A percentile compares a stretch with the other conserved stretches of the same genome.
Conservation (phyloP, 345 rosid species). For the Erodium maritimum region DNA sequence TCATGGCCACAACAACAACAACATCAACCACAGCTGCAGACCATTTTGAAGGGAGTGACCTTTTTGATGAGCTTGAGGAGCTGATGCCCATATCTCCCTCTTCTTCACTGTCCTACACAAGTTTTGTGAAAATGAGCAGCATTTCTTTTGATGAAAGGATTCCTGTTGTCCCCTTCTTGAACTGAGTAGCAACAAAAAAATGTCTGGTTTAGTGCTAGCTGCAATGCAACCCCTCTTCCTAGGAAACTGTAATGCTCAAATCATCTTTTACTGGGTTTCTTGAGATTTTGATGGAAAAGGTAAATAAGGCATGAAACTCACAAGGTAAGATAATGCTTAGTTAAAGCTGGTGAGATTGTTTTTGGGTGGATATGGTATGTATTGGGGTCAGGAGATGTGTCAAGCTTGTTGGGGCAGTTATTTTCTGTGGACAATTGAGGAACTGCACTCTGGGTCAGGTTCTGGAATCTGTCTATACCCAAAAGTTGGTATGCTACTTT, state of each 20-base stretch:
- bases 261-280: too few relatives aligned
- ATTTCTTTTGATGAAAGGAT: slow-evolving; percentile 47
- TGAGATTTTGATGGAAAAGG: too few relatives aligned
- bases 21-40: slow-evolving; percentile 3
- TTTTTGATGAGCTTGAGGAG: slow-evolving; percentile 72
- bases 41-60: slow-evolving; percentile 38
- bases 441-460: slow-evolving; percentile 1
- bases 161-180: slow-evolving; percentile 46
- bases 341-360: not conserved
- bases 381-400: slow-evolving; percentile 2
- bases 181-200: slow-evolving; percentile 2
- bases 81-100: slow-evolving; percentile 21
- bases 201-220: slow-evolving; percentile 1
- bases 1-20: slow-evolving; percentile 4
- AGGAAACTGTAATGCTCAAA: too few relatives aligned
- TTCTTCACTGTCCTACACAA: slow-evolving; percentile 30
- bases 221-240: too few relatives aligned
- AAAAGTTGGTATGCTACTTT: slow-evolving; percentile 1
- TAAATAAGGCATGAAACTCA: too few relatives aligned
- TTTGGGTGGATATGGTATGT: slow-evolving; percentile 7
- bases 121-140: slow-evolving; percentile 25
- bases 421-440: not conserved
- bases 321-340: slow-evolving; percentile 1
- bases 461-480: not conserved
- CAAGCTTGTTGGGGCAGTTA: slow-evolving; percentile 1